Evolutionary conservation across 805 yeast species (phyloP).

Genomic region (Lipomyces yamanashiensis): DNA sequence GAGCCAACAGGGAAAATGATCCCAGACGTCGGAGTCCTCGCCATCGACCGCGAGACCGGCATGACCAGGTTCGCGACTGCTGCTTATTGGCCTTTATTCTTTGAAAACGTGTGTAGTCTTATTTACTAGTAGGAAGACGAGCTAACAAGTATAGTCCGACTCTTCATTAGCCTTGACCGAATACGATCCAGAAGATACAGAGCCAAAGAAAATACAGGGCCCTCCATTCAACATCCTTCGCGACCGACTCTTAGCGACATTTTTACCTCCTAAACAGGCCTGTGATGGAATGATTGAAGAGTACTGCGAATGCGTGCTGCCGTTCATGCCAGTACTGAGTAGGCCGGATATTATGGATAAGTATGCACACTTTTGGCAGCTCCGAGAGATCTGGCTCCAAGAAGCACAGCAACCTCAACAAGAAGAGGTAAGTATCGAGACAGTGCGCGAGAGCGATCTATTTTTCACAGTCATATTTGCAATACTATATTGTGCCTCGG

Average conservation of each 20-base stretch:
- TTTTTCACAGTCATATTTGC: constrained; percentile 11
- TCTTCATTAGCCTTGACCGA: background rate
- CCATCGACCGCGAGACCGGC: constrained; percentile 13
- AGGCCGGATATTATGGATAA: background rate
- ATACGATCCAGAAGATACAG: background rate
- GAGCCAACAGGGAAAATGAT: background rate
- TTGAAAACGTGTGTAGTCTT: constrained; percentile 1
- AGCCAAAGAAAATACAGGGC: background rate
- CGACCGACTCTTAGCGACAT: background rate
- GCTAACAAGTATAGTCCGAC: background rate
- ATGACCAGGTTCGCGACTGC: constrained; percentile 4
- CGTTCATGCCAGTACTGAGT: constrained; percentile 3
- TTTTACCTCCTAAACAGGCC: background rate
- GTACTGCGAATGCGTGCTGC: constrained; percentile 7
- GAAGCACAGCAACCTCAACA: too few species aligned
- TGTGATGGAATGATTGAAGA: constrained; percentile 9
- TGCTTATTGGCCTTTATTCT: constrained; percentile 2
- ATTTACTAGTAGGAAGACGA: background rate
- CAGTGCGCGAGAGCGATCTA: background rate
- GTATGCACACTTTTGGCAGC: constrained; percentile 5
- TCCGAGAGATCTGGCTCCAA: background rate
- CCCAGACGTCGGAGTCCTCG: constrained; percentile 3
- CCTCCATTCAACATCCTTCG: background rate
- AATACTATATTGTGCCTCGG: constrained; percentile 9
- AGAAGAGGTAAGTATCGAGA: too few species aligned